phyloP scores from a whole-genome alignment of 1,139 yeast species.

The Debaryomyces udenii region DNA sequence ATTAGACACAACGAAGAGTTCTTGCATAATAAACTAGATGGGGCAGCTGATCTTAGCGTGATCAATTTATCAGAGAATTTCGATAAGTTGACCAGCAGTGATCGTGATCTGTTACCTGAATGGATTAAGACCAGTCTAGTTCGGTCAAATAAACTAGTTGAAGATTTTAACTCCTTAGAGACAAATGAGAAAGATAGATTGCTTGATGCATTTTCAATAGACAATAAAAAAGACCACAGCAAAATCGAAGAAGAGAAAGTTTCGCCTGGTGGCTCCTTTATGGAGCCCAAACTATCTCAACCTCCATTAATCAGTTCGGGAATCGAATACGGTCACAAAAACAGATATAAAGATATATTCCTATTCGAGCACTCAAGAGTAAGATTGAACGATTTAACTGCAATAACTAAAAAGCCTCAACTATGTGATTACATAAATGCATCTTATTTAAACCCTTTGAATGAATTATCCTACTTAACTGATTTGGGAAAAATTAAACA shows the following conservation, averaged over 20 bases:
- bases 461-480: slow-evolving; percentile 7
- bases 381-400: slow-evolving; percentile 31
- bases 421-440: slow-evolving; percentile 60
- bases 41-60: slow-evolving; percentile 1
- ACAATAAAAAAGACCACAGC: slow-evolving; percentile 9
- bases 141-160: slow-evolving; percentile 24
- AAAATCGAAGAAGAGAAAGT: slow-evolving; percentile 13
- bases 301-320: slow-evolving; percentile 49
- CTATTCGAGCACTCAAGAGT: slow-evolving; percentile 86
- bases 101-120: slow-evolving; percentile 23
- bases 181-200: slow-evolving; percentile 35
- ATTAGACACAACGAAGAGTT: slow-evolving; percentile 49
- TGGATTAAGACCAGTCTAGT: slow-evolving; percentile 27
- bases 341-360: slow-evolving; percentile 78
- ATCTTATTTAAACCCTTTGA: slow-evolving; percentile 45
- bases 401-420: slow-evolving; percentile 14
- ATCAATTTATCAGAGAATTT: slow-evolving; percentile 8
- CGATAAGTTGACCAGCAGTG: slow-evolving; percentile 8
- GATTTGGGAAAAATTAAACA: slow-evolving; percentile 8
- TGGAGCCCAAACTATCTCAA: neutral
- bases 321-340: slow-evolving; percentile 73
- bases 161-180: slow-evolving; percentile 32
- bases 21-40: slow-evolving; percentile 16
- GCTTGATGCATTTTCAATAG: slow-evolving; percentile 29
- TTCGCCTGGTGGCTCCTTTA: slow-evolving; percentile 16